Base-by-base conservation (phyloP, 371 early-diverging fungal species). In the Actinomortierella wolfii region DNA sequence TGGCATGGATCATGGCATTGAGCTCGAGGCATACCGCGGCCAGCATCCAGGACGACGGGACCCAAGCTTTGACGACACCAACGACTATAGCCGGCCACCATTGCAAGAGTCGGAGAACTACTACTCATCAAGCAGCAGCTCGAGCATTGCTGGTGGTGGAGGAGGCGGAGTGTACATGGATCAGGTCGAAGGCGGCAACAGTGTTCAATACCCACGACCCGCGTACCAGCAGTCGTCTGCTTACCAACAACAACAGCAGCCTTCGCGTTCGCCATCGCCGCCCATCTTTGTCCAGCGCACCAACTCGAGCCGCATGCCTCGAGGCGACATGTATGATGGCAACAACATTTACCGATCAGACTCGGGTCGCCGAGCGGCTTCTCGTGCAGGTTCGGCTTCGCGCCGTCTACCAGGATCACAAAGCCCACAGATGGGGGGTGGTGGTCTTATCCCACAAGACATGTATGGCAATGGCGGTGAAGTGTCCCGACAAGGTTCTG, bases 81-180 rank as follows among this genome's bases (percentile, higher is more conserved):
- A 54, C 14, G 71, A 70, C 14, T 70, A 70, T 18, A 64, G 61
- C 29, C 57, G 71, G 15, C 71, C 71, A 21, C 71, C 71, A 2
- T 26, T 70, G 43, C 51, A 59, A 13, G 71, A 70, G 50, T 59
- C 52, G 2, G 51, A 40, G 3, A 65, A 64, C 18, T 54, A 61
- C 5, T 57, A 57, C 29, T 70, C 60, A 34, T 70, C 70, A 1
- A 64, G 64, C 34, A 64, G 70, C 52, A 70, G 70, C 26, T 34
- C 34, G 34, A 34, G 34, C 34, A 60, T 64, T 3, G 54, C 57
- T 17, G 54, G 64, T 39, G 64, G 64, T 0, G n/a, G n/a, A n/a
- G n/a, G n/a, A n/a, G n/a, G n/a, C n/a, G n/a, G n/a, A n/a, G n/a
- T n/a, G n/a, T 70, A 64, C 47, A 26, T 70, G 61, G 64, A 64